Percentiles rank a stretch among this genome's conserved stretches.
Conservation (phyloP, 2,329 filamentous ascomycete genomes). For the Didymella pomorum region DNA sequence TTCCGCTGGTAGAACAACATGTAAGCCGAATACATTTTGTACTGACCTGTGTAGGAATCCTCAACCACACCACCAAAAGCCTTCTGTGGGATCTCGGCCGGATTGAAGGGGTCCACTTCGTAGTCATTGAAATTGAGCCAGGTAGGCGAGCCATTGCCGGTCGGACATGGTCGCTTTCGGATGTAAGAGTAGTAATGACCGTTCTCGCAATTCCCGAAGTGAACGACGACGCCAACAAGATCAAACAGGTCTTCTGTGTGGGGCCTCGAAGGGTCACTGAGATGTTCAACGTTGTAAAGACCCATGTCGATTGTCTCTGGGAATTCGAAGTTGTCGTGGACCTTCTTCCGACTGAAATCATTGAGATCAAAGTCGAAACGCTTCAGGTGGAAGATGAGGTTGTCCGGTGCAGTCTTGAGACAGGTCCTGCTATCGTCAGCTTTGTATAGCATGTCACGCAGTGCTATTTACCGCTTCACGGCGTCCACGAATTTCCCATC, state of each 20-base stretch:
- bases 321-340: constrained; percentile 94
- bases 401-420: constrained; percentile 89
- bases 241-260: constrained; percentile 80
- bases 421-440: constrained; percentile 69
- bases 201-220: constrained; percentile 89
- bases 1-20: constrained; percentile 97
- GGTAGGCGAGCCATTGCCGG: constrained; percentile 53
- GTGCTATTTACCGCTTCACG: constrained; percentile 73
- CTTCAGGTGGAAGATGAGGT: constrained; percentile 94
- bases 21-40: constrained; percentile 74
- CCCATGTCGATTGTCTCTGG: constrained; percentile 84
- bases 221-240: constrained; percentile 92
- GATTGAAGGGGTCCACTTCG: constrained; percentile 78
- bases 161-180: constrained; percentile 73
- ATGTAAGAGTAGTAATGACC: constrained; percentile 98
- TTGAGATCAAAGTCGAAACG: constrained; percentile 82
- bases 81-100: constrained; percentile 72
- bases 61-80: constrained; percentile 68
- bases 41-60: constrained; percentile 38
- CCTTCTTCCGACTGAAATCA: constrained; percentile 83
- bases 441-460: background rate
- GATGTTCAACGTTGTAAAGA: constrained; percentile 85
- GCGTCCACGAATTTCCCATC: constrained; percentile 85
- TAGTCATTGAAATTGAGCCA: constrained; percentile 98
- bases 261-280: constrained; percentile 68